Percentiles rank a stretch among this genome's conserved stretches.
These are phyloP conservation scores for Metschnikowia bowlesiae DNA, from an alignment of 805 yeast species.

Conservation along the genomic window DNA sequence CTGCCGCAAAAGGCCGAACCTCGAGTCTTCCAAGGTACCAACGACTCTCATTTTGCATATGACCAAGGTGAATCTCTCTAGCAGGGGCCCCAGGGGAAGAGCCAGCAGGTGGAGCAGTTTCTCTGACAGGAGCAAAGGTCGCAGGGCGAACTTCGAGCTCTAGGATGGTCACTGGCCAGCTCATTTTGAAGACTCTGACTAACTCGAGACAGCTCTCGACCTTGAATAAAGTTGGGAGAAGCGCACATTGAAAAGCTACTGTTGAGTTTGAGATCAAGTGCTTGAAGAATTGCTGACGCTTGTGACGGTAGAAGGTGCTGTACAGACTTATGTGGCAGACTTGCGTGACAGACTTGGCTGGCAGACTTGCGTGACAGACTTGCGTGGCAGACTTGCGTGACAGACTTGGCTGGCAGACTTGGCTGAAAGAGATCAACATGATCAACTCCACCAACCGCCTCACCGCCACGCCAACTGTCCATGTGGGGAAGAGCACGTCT, in stretches of 20 bases:
- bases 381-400: slow-evolving; percentile 61
- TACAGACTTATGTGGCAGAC: too few species aligned
- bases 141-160: slow-evolving; percentile 19
- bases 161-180: slow-evolving; percentile 49
- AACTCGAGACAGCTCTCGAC: slow-evolving; percentile 50
- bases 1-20: too few species aligned
- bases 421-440: slow-evolving; percentile 64
- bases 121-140: slow-evolving; percentile 21
- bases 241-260: slow-evolving; percentile 25
- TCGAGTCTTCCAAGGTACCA: too few species aligned
- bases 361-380: slow-evolving; percentile 51
- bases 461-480: slow-evolving; percentile 88
- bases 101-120: slow-evolving; percentile 18
- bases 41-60: too few species aligned
- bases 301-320: slow-evolving; percentile 47
- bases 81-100: slow-evolving; percentile 20
- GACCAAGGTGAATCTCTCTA: slow-evolving; percentile 10
- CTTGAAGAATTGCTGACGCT: slow-evolving; percentile 29
- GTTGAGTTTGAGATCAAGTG: slow-evolving; percentile 24
- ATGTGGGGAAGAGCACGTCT: slow-evolving; percentile 64
- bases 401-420: slow-evolving; percentile 47
- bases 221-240: slow-evolving; percentile 25
- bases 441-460: slow-evolving; percentile 68
- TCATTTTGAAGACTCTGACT: slow-evolving; percentile 54
- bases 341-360: slow-evolving; percentile 55